phyloP scores from a whole-genome alignment of 371 early-diverging fungal genomes.

The Mortierella sp. region DNA sequence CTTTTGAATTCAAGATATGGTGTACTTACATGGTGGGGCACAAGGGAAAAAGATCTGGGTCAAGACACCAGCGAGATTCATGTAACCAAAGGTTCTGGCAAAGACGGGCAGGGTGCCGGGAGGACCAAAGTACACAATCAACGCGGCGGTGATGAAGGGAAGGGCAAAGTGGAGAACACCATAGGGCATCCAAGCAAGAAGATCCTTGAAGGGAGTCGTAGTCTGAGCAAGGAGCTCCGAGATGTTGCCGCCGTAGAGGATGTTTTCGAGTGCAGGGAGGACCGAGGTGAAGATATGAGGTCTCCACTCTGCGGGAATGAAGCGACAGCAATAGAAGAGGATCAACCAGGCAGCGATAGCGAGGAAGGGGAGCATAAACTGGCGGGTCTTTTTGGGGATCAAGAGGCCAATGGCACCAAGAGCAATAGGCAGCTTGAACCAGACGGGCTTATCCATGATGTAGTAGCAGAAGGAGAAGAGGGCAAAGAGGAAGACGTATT shows the following conservation, averaged over 20 bases:
- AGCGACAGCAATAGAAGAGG: constrained; percentile 74
- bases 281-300: constrained; percentile 77
- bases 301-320: constrained; percentile 70
- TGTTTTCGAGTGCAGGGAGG: constrained; percentile 77
- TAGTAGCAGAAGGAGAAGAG: constrained; percentile 55
- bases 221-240: constrained; percentile 72
- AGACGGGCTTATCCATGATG: constrained; percentile 55
- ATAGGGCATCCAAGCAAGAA: constrained; percentile 80
- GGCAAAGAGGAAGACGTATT: constrained; percentile 55
- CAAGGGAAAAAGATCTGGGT: constrained; percentile 79
- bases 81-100: constrained; percentile 75
- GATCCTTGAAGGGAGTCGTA: constrained; percentile 68
- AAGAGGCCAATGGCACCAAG: constrained; percentile 45
- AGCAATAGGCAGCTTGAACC: constrained; percentile 53
- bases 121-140: constrained; percentile 67
- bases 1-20: too few relatives aligned
- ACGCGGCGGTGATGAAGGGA: constrained; percentile 66
- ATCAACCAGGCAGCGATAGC: constrained; percentile 76
- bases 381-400: constrained; percentile 53
- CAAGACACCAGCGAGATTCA: constrained; percentile 78
- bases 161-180: constrained; percentile 79
- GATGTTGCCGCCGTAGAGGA: constrained; percentile 77
- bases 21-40: constrained; percentile 81
- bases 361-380: constrained; percentile 66
- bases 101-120: constrained; percentile 68